Conservation (phyloP, 2,329 filamentous ascomycete genomes). For the Colletotrichum phormii region DNA sequence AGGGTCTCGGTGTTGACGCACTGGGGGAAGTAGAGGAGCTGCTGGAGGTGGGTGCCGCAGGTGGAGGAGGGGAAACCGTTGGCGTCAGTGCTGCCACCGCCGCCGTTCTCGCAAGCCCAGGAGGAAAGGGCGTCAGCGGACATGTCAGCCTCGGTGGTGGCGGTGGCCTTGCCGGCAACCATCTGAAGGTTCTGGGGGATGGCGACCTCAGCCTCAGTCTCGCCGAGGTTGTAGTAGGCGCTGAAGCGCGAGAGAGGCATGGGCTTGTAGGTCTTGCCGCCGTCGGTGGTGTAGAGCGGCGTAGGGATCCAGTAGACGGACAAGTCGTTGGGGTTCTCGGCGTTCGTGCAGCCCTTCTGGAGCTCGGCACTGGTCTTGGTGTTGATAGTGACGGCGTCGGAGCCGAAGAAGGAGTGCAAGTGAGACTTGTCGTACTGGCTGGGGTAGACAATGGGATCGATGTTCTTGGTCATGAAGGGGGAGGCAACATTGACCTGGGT, state of each 20-base stretch:
- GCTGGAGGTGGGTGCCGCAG: conserved; percentile 66
- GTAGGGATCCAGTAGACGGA: conserved; percentile 60
- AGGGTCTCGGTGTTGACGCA: conserved; percentile 41
- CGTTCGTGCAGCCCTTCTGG: conserved; percentile 56
- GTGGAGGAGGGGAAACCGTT: conserved; percentile 80
- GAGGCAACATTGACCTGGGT: conserved; percentile 39
- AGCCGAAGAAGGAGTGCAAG: conserved; percentile 51
- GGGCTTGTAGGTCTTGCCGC: conserved; percentile 45
- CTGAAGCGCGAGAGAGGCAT: conserved; percentile 54
- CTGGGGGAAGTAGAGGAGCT: conserved; percentile 55
- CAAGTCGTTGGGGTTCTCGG: conserved; percentile 59
- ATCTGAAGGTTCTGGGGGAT: conserved; percentile 57
- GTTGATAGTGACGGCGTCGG: conserved; percentile 46
- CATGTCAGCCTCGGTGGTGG: conserved; percentile 52
- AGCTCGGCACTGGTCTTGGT: conserved; percentile 49
- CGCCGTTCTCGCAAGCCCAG: conserved; percentile 48
- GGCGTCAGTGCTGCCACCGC: conserved; percentile 53
- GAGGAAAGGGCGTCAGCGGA: conserved; percentile 39
- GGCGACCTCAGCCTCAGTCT: conserved; percentile 53
- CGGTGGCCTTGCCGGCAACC: conserved; percentile 53
- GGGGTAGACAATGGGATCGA: conserved; percentile 48
- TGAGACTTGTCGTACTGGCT: conserved; percentile 47
- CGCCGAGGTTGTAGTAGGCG: conserved; percentile 58
- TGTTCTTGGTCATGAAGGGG: conserved; percentile 49
- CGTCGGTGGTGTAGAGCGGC: conserved; percentile 49